Evolutionary conservation across 352 stramenopile species (phyloP).

Genomic region (Pythium grandisporangium): DNA sequence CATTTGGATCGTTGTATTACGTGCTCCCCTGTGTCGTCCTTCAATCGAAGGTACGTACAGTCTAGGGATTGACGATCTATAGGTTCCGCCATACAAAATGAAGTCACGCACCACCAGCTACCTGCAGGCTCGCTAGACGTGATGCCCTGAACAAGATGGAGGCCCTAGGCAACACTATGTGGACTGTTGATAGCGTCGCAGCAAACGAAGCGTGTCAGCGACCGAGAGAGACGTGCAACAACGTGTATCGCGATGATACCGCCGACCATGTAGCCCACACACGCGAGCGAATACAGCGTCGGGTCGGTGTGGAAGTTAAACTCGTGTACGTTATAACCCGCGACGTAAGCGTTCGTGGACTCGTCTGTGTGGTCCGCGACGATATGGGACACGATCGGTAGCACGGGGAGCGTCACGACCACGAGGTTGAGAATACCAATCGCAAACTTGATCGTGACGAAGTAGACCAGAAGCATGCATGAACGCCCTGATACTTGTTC

Average conservation of each 20-base stretch:
- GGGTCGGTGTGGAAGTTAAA: conserved; percentile 8
- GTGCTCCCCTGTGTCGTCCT: too few species aligned
- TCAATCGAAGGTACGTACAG: too few species aligned
- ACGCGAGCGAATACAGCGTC: background rate
- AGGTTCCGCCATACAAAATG: too few species aligned
- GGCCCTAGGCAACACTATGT: too few species aligned
- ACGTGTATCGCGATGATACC: conserved; percentile 5
- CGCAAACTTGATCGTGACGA: conserved; percentile 25
- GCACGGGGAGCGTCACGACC: conserved; percentile 8
- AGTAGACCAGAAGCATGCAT: conserved; percentile 20
- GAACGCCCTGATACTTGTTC: conserved; percentile 4
- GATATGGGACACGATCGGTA: conserved; percentile 16
- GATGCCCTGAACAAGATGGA: too few species aligned
- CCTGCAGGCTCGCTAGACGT: too few species aligned
- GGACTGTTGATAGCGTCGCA: background rate
- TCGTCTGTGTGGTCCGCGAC: conserved; percentile 2
- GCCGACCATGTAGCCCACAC: conserved; percentile 3
- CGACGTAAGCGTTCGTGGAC: background rate
- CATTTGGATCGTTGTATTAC: too few species aligned
- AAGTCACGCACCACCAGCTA: too few species aligned
- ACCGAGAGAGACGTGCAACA: background rate
- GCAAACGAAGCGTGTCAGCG: conserved; percentile 3
- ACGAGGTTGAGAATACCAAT: conserved; percentile 18
- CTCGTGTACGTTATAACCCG: conserved; percentile 3
- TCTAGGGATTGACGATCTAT: too few species aligned